Percentiles rank a stretch among this genome's conserved stretches.
Evolutionary conservation across 768 basidiomycete species (phyloP).

Genomic region (Podaxis pistillaris): DNA sequence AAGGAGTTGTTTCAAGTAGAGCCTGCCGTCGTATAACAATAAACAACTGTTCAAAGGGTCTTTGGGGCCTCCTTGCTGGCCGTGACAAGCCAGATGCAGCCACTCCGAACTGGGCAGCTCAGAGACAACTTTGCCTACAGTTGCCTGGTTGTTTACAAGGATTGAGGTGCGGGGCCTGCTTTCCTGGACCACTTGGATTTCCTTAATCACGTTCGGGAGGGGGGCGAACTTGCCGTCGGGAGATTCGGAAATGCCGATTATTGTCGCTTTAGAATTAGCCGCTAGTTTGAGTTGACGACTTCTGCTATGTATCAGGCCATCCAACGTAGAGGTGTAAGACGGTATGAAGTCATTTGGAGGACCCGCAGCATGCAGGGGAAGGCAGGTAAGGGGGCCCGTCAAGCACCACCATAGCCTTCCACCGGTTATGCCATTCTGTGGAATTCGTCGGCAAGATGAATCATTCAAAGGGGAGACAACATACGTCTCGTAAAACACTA

Average conservation of each 20-base stretch:
- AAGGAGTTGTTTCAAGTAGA: slow-evolving; percentile 24
- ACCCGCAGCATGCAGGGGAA: slow-evolving; percentile 21
- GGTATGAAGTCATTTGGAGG: slow-evolving; percentile 15
- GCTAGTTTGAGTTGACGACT: neutral
- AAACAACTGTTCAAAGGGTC: slow-evolving; percentile 21
- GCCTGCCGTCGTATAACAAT: slow-evolving; percentile 19
- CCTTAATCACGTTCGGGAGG: slow-evolving; percentile 18
- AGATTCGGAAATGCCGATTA: slow-evolving; percentile 9
- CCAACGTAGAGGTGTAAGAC: slow-evolving; percentile 19
- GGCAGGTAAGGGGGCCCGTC: slow-evolving; percentile 15
- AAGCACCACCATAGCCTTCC: slow-evolving; percentile 22
- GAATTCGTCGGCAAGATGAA: neutral
- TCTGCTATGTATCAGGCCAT: slow-evolving; percentile 11
- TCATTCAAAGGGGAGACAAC: neutral
- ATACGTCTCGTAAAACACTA: slow-evolving; percentile 11
- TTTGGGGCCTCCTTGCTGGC: slow-evolving; percentile 24
- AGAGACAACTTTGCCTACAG: slow-evolving; percentile 9
- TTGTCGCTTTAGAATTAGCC: neutral
- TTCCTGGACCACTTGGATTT: slow-evolving; percentile 15
- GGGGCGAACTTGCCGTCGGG: neutral
- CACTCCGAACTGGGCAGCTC: slow-evolving; percentile 17
- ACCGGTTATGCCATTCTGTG: slow-evolving; percentile 15
- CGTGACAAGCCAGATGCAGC: slow-evolving; percentile 41
- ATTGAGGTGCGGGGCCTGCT: neutral
- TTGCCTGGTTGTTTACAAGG: slow-evolving; percentile 14